phyloP scores from a whole-genome alignment of 768 basidiomycete species.

The Podaxis mareebaensis region DNA sequence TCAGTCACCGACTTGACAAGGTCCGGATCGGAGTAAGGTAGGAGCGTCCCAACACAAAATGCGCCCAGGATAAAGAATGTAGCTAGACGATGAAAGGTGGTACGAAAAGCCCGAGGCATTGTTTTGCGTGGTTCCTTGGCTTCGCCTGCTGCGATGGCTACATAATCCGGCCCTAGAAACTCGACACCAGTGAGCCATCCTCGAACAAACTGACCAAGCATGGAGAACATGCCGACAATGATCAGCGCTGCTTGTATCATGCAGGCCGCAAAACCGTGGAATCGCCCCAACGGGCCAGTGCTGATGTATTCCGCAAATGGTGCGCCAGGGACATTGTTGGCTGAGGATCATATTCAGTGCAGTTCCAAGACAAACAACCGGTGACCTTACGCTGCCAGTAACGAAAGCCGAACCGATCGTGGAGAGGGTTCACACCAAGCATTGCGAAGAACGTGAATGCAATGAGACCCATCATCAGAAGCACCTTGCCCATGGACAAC shows the following conservation, averaged over 20 bases:
- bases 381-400: conserved; percentile 45
- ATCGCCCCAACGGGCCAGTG: conserved; percentile 55
- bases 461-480: conserved; percentile 48
- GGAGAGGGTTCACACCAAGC: conserved; percentile 59
- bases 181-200: background rate
- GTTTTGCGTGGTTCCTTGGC: conserved; percentile 67
- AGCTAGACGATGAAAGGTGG: conserved; percentile 79
- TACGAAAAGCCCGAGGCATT: conserved; percentile 68
- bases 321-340: conserved; percentile 44
- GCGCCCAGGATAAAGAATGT: conserved; percentile 77
- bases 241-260: conserved; percentile 63
- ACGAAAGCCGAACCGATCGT: conserved; percentile 54
- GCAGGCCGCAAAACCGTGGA: conserved; percentile 64
- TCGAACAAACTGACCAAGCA: background rate
- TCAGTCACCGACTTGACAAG: conserved; percentile 54
- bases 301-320: conserved; percentile 60
- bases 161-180: conserved; percentile 48
- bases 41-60: conserved; percentile 73
- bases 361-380: background rate
- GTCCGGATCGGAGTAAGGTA: conserved; percentile 66
- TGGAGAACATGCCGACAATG: conserved; percentile 43
- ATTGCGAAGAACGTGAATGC: conserved; percentile 58
- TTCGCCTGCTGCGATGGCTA: conserved; percentile 71
- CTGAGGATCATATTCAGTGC: conserved; percentile 23
- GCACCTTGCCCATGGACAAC: conserved; percentile 53